phyloP scores from a whole-genome alignment of 192 early-diverging fungal species.

The Phlyctochytrium arcticum region DNA sequence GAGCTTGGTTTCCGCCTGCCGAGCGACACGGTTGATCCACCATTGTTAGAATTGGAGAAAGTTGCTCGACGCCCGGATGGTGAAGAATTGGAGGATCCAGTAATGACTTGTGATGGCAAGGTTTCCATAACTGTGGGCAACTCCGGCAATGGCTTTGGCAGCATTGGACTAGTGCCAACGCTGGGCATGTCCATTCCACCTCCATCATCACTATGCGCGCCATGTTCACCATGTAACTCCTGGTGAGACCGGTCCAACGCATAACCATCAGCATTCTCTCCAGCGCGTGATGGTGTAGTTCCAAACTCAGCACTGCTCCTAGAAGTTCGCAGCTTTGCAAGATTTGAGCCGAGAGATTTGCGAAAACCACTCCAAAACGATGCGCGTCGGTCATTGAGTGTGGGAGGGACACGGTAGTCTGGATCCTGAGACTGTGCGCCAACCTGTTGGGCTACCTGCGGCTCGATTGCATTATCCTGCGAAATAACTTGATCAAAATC shows the following conservation, averaged over 20 bases:
- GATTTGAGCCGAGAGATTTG: constrained; percentile 7
- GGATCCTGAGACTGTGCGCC: not conserved
- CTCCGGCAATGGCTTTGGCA: not conserved
- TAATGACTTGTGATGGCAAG: not conserved
- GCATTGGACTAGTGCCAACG: not conserved
- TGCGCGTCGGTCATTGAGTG: too few species aligned
- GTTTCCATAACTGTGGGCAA: not conserved
- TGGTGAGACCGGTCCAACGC: too few species aligned
- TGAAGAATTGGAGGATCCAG: too few species aligned
- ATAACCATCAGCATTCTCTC: too few species aligned
- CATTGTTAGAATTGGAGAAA: too few species aligned
- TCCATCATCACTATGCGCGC: not conserved
- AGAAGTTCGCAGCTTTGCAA: constrained; percentile 13
- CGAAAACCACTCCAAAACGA: not conserved
- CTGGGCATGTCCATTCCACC: not conserved
- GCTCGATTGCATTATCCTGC: too few species aligned
- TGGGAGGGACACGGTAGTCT: too few species aligned
- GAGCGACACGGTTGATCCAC: too few species aligned
- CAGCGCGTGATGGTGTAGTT: not conserved
- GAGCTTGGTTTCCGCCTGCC: too few species aligned
- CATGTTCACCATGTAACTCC: not conserved
- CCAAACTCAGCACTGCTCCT: constrained; percentile 1
- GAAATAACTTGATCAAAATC: too few species aligned
- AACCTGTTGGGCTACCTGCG: not conserved
- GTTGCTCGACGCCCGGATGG: too few species aligned